phyloP scores from a whole-genome alignment of 192 early-diverging fungal species.

The Coemansia sp. region DNA sequence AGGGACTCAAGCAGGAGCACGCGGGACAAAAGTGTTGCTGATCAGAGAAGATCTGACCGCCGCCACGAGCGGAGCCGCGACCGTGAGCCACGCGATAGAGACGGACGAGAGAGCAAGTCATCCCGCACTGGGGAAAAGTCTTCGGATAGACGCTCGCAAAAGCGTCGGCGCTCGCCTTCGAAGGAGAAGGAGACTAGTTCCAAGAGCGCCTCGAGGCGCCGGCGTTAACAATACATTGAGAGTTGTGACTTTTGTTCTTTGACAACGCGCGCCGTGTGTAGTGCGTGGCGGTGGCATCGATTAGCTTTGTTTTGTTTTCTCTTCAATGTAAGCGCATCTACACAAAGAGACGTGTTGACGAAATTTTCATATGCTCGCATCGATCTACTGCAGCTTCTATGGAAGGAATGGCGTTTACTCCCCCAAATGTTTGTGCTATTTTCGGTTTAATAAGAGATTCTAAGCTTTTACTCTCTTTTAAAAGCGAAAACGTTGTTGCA shows the following conservation, averaged over 20 bases:
- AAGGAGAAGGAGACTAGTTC: conserved; percentile 28
- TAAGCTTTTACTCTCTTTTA: too few species aligned
- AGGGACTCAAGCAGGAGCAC: conserved; percentile 8
- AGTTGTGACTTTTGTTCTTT: background rate
- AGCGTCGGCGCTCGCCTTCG: conserved; percentile 49
- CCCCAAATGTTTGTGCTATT: too few species aligned
- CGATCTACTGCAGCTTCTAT: too few species aligned
- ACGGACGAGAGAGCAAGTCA: conserved; percentile 11
- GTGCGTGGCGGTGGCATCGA: background rate
- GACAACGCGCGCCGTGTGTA: too few species aligned
- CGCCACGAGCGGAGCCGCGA: conserved; percentile 37
- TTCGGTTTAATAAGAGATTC: too few species aligned
- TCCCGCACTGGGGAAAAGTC: conserved; percentile 16
- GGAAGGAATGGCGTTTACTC: too few species aligned
- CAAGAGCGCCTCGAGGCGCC: conserved; percentile 39
- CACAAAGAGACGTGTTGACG: too few species aligned
- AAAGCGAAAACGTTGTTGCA: too few species aligned
- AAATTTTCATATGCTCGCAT: too few species aligned
- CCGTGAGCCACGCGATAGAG: conserved; percentile 17
- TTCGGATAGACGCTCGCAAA: conserved; percentile 24
- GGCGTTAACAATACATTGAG: conserved; percentile 19
- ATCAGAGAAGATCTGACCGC: conserved; percentile 20
- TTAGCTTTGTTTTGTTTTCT: background rate
- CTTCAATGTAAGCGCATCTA: too few species aligned
- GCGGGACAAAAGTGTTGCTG: conserved; percentile 6